Conservation (phyloP, 1,139 yeast species). For the Maudiozyma humilis region DNA sequence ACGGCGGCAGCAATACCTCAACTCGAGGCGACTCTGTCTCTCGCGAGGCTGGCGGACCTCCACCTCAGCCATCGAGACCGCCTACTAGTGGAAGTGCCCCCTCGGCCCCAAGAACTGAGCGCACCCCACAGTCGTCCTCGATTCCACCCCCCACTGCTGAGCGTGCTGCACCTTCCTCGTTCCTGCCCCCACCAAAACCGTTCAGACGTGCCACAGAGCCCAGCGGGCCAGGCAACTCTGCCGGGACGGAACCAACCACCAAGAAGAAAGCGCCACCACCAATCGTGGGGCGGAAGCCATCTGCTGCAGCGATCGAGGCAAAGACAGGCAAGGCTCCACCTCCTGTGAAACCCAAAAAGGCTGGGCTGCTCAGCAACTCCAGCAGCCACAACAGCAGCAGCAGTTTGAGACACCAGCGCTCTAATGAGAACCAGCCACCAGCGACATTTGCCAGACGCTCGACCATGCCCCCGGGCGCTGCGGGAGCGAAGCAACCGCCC, state of each 20-base stretch:
- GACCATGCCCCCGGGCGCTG: neutral
- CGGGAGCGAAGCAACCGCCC: slow-evolving; percentile 5
- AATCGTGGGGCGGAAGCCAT: neutral
- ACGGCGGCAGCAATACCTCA: neutral
- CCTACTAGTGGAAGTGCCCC: neutral
- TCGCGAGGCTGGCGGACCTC: neutral
- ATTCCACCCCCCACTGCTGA: neutral
- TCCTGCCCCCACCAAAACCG: slow-evolving; percentile 23
- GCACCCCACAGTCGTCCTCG: neutral
- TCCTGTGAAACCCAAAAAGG: slow-evolving; percentile 6
- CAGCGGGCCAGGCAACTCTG: neutral
- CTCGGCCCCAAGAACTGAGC: neutral
- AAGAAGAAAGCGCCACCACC: slow-evolving; percentile 2
- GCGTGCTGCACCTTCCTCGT: slow-evolving; percentile 7
- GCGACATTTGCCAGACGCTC: neutral
- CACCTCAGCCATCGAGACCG: neutral
- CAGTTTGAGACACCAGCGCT: neutral
- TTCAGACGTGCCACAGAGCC: slow-evolving; percentile 2
- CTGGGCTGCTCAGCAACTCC: neutral
- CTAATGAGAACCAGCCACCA: neutral
- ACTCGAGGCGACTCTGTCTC: neutral
- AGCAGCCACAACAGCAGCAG: neutral
- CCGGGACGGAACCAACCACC: slow-evolving; percentile 2
- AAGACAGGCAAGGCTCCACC: slow-evolving; percentile 1
- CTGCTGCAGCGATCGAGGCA: neutral